phyloP scores from a whole-genome alignment of 192 early-diverging fungal species.

The Backusella luteola region DNA sequence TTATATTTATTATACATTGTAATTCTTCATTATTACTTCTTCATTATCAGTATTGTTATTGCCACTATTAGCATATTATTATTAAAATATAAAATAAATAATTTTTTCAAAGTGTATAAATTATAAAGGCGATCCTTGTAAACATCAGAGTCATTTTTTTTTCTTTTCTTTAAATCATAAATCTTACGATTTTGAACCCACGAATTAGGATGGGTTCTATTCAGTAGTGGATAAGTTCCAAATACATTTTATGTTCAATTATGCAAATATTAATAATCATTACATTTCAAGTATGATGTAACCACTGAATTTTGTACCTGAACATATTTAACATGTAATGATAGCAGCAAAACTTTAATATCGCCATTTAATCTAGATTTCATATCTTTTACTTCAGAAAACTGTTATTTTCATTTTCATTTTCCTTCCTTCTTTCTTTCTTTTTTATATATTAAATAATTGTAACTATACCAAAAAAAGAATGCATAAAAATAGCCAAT shows the following conservation, averaged over 20 bases:
- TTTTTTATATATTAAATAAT: neutral
- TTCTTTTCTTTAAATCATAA: neutral
- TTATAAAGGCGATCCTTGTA: neutral
- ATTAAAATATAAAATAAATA: neutral
- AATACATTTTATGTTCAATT: neutral
- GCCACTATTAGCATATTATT: neutral
- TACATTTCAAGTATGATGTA: neutral
- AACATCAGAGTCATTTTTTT: neutral
- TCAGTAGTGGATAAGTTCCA: neutral
- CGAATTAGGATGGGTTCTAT: neutral
- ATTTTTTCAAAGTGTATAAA: neutral
- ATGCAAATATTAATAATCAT: neutral
- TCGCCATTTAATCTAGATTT: neutral
- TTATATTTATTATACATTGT: neutral
- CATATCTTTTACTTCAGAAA: neutral
- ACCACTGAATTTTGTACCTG: neutral
- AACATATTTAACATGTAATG: neutral
- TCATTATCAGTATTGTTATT: neutral
- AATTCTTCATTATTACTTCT: neutral
- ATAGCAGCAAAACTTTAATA: neutral
- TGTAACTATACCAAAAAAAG: neutral
- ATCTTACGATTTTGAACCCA: neutral
- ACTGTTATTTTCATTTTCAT: neutral
- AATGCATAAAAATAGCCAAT: neutral
- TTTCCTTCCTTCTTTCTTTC: neutral